Percentiles rank a stretch among this genome's conserved stretches.
Evolutionary conservation across 345 rosid genomes (phyloP).

Genomic region (Acer negundo): DNA sequence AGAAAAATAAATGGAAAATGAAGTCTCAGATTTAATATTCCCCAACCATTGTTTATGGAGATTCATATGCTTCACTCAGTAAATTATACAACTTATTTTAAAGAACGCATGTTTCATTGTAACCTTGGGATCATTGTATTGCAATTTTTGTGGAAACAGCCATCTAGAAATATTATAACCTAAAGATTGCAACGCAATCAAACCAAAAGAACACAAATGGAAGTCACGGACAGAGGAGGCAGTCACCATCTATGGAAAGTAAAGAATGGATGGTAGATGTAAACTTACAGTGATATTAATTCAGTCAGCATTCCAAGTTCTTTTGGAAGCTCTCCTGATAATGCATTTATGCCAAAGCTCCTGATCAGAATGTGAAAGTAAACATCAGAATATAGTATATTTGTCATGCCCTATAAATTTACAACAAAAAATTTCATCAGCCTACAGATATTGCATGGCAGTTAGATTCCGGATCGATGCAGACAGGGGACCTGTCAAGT

Average conservation of each 20-base stretch:
- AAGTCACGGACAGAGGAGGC: background rate
- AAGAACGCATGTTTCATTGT: no score
- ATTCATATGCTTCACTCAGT: no score
- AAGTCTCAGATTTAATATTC: no score
- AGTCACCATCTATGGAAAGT: constrained; percentile 3
- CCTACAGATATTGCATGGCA: constrained; percentile 66
- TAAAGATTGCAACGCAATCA: background rate
- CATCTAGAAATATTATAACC: no score
- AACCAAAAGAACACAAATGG: background rate
- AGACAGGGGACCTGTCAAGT: constrained; percentile 51
- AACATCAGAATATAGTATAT: background rate
- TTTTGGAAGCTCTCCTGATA: constrained; percentile 67
- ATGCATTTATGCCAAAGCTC: constrained; percentile 51
- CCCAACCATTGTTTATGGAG: no score
- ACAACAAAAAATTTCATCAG: background rate
- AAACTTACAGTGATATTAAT: constrained; percentile 50
- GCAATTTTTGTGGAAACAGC: no score
- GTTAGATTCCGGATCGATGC: constrained; percentile 51
- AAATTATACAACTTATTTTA: no score
- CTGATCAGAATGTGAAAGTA: constrained; percentile 28
- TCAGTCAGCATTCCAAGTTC: constrained; percentile 68
- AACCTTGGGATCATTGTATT: no score
- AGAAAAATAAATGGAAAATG: no score
- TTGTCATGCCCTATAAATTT: background rate
- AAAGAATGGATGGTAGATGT: no score